Base-by-base conservation (phyloP, 1,139 yeast genomes). In the Candida tropicalis region DNA sequence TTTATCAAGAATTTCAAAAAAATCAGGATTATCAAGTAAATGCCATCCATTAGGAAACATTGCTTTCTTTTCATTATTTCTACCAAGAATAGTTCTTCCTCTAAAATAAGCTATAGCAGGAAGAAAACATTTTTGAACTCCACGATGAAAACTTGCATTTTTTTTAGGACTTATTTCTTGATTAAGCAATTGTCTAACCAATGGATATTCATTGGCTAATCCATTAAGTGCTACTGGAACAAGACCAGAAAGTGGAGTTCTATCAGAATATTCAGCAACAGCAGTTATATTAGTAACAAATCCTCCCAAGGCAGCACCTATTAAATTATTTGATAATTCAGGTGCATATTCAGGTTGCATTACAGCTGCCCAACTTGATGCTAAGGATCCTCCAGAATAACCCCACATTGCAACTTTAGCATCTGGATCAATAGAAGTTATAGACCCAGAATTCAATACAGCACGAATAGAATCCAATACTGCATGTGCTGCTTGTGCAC, bases 281-380 rank as follows among this genome's bases (percentile, higher is more conserved):
- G 59, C 56, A 6, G 51, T 58, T 39, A 47, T 58, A 46, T 56
- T 64, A 4, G 67, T 53, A 6, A 63, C 62, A 46, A 60, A 55
- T 1, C 73, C 73, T 1, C 74, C 74, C 11, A 63, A 39, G 0
- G 67, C 64, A n/a, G 59, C 63, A 4, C 71, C 73, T 32, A 58
- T 48, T 7, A 68, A 40, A 38, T 57, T 54, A 0, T 45, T 18
- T 6, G 34, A 36, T 33, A 69, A 57, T 5, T 68, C 71, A 2
- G 68, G 66, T 0, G 74, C 73, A 45, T 68, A 68, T 0, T 44
- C 41, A 3, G 70, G 69, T 41, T 63, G 69, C 25, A 64, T 46
- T 2, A 57, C 45, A 0, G 62, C 55, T 3, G 66, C 66, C 69
- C 68, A 64, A 1, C 59, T 57, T 5, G 64, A 40, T 2, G 67